Evolutionary conservation across 352 stramenopile species (phyloP), one percentile per base, ranked within the genome.

Genomic region (Achlya hypogyna): DNA sequence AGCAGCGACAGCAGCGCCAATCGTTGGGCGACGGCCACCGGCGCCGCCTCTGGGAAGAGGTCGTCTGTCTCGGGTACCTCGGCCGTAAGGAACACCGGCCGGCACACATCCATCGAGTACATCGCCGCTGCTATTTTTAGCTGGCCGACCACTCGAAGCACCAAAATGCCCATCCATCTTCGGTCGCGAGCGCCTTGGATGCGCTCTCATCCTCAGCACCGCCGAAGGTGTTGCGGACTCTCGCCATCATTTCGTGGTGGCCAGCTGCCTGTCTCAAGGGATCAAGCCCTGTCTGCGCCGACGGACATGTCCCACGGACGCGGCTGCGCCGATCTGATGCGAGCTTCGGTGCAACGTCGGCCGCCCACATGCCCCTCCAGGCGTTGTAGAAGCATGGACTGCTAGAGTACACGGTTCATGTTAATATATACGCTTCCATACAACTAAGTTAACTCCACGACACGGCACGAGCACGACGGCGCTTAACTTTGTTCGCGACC

Each of bases 401-500:
- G n/a, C n/a, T n/a, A n/a, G n/a, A n/a, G n/a, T n/a, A n/a, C n/a
- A n/a, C n/a, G n/a, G n/a, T n/a, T n/a, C n/a, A n/a, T n/a, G n/a
- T n/a, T n/a, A n/a, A n/a, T n/a, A 45, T 45, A 10, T 18, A 45
- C n/a, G 38, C 38, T 45, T n/a, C 2, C n/a, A 45, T 1, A 45
- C 38, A 45, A 3, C 38, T 45, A 45, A 45, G 38, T 45, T 45
- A 45, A 45, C 38, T 20, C 16, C 49, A 16, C 49, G 49, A 56
- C 49, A 56, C 25, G 12, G 25, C 16, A 1, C 6, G 25, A 1
- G 1, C 12, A 56, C 31, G 49, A 56, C 10, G 12, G 12, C 18
- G n/a, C 35, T 45, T 65, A 69, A 28, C 18, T 47, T 20, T 69
- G 76, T 69, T 93, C 85, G 69, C 85, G 84, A 56, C 84, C 85